Conservation (phyloP, 345 rosid genomes). For the Moricandia arvensis region DNA sequence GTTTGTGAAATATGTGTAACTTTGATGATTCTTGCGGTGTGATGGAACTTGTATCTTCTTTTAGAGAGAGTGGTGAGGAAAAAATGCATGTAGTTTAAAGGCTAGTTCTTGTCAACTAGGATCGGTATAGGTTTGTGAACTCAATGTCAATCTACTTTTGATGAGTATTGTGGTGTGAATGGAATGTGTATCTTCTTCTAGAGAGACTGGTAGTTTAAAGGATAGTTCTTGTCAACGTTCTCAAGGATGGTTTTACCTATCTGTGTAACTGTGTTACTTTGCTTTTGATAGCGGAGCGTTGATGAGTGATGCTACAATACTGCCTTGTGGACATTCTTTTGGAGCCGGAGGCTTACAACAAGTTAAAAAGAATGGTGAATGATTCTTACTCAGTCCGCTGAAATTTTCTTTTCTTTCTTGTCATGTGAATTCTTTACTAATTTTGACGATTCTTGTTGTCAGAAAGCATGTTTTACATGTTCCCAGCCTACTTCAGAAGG, state of each 20-base stretch:
- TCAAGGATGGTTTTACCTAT: not conserved
- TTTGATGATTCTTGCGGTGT: too few relatives aligned
- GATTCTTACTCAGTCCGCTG: not conserved
- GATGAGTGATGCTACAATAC: conserved; percentile 85
- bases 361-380: conserved; percentile 57
- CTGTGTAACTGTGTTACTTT: conserved; percentile 12
- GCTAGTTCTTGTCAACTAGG: not conserved
- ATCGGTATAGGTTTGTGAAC: not conserved
- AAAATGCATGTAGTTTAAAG: too few relatives aligned
- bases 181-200: not conserved
- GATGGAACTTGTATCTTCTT: too few relatives aligned
- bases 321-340: conserved; percentile 97
- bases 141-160: not conserved
- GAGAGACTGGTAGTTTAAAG: not conserved
- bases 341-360: conserved; percentile 67
- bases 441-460: conserved; percentile 25
- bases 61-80: too few relatives aligned
- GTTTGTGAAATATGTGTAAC: not conserved
- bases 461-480: conserved; percentile 83
- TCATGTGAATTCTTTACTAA: conserved; percentile 12
- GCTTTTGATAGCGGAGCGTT: conserved; percentile 61
- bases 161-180: not conserved
- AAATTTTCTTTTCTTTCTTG: not conserved
- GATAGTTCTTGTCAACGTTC: not conserved
- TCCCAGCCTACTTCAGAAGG: conserved; percentile 65